Base-by-base conservation (phyloP, 169 alveolate genomes). In the Blepharisma undulans region DNA sequence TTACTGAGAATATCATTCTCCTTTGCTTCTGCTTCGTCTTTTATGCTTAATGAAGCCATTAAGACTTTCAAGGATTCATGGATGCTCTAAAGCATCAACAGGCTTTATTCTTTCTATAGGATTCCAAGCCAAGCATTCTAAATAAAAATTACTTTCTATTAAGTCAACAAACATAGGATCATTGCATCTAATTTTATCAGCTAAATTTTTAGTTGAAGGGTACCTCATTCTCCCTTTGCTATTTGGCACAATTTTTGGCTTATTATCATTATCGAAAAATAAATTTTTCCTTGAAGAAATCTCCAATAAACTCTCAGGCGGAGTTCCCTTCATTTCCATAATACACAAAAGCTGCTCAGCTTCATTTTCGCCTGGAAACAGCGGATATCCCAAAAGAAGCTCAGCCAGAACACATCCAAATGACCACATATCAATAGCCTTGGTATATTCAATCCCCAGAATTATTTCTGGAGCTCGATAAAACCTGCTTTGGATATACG, bases 371-470 rank as follows among this genome's bases (percentile, higher is more conserved):
- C 98, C 98, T 22, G 98, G 97, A 88, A 97, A 97, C 19, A 97
- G 90, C 19, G 98, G 98, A 72, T 89, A 89, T 1, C 98, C 98
- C 19, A 92, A 87, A 89, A 89, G 93, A 34, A 97, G 87, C 84
- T 97, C 98, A 72, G 94, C 94, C 21, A 97, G 72, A n/a, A 97
- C 94, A 84, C 98, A 97, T 5, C 98, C 98, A 72, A 97, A 92
- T 79, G 97, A 93, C 98, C 98, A 97, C 90, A 97, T 97, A 92
- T 97, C 98, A 60, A 97, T 97, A 29, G 95, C 96, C 59, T 95
- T 84, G 48, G 95, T 96, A 89, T 97, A 97, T 22, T 96, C 94
- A 32, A 95, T 92, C 6, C 98, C 98, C 66, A 97, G 87, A 29
- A 97, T 94, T 19, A 97, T 96, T 91, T 96, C 97, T 79, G 92